phyloP scores from a whole-genome alignment of 1,284 basidiomycete species.

The Boletus smithii region DNA sequence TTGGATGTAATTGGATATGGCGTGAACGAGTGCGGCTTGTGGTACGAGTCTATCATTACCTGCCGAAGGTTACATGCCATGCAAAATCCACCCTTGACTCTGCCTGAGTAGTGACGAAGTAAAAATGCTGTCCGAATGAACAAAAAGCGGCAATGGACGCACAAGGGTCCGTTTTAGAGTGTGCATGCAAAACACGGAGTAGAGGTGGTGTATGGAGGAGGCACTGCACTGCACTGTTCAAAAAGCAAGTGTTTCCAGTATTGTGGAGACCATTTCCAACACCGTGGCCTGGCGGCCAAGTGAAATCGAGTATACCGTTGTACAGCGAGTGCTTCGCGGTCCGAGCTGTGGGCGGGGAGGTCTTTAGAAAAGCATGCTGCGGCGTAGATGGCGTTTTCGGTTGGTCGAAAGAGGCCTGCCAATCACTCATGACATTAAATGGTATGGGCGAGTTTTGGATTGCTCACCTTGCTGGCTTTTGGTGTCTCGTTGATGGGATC shows the following conservation, averaged over 20 bases:
- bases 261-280: slow-evolving; percentile 78
- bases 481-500: slow-evolving; percentile 69
- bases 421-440: slow-evolving; percentile 4
- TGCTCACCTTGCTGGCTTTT: slow-evolving; percentile 36
- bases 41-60: slow-evolving; percentile 53
- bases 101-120: slow-evolving; percentile 42
- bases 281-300: slow-evolving; percentile 46
- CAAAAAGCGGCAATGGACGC: slow-evolving; percentile 25
- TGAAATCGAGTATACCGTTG: slow-evolving; percentile 50
- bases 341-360: slow-evolving; percentile 19
- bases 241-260: slow-evolving; percentile 95
- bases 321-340: slow-evolving; percentile 41
- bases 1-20: slow-evolving; percentile 64
- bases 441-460: background rate
- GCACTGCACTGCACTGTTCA: slow-evolving; percentile 94
- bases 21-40: slow-evolving; percentile 46
- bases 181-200: slow-evolving; percentile 62
- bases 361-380: slow-evolving; percentile 21
- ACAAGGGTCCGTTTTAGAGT: slow-evolving; percentile 52
- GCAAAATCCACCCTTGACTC: slow-evolving; percentile 60
- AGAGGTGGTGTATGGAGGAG: slow-evolving; percentile 93
- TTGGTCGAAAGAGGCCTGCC: slow-evolving; percentile 20
- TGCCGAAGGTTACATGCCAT: slow-evolving; percentile 69
- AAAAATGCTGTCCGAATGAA: slow-evolving; percentile 2
- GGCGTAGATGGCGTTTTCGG: slow-evolving; percentile 21